These are phyloP conservation scores for Eucalyptus microcorys DNA, from an alignment of 345 rosid genomes.

Conservation along the genomic window DNA sequence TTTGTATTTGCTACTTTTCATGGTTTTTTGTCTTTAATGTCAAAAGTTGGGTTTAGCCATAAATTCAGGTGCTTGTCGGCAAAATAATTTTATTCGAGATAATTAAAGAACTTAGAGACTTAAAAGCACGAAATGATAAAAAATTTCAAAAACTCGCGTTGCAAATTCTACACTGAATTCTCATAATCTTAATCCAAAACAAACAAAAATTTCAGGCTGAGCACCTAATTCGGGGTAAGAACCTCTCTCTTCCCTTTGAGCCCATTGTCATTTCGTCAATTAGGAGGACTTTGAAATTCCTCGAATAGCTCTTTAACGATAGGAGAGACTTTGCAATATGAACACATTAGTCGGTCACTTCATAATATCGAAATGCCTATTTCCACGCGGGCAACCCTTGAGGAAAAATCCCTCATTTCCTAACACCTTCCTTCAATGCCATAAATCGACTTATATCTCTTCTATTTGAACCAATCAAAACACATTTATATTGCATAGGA, in stretches of 20 bases:
- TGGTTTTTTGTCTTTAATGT: neutral
- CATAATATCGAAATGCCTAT: too few relatives aligned
- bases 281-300: neutral
- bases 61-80: neutral
- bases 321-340: neutral
- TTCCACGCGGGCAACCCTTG: accelerated
- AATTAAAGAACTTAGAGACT: neutral
- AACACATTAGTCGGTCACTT: neutral
- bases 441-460: too few relatives aligned
- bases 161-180: too few relatives aligned
- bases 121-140: neutral
- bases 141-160: too few relatives aligned
- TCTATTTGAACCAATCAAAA: neutral
- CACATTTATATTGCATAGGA: neutral
- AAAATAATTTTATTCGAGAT: too few relatives aligned
- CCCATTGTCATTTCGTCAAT: neutral
- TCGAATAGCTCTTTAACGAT: neutral
- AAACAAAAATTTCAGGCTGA: neutral
- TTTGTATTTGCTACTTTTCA: too few relatives aligned
- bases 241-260: neutral
- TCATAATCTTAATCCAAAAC: neutral
- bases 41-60: neutral
- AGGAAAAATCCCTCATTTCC: neutral
- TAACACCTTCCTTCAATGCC: neutral
- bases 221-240: neutral